Evolutionary conservation across 139 green algal genomes (phyloP).

Genomic region (Micromonas commoda): DNA sequence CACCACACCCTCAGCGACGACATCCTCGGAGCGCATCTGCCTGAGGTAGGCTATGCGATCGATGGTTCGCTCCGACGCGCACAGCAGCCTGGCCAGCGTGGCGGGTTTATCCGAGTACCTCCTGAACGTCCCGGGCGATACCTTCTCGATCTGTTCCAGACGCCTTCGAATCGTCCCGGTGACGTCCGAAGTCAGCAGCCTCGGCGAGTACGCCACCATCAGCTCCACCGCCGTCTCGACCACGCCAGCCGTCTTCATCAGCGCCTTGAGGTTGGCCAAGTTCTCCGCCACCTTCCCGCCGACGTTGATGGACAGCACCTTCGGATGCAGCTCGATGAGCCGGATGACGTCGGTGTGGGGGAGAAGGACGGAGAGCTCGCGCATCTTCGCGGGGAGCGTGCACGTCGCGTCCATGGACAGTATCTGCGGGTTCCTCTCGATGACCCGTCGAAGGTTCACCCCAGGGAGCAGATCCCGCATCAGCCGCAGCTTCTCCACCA

Average conservation of each 20-base stretch:
- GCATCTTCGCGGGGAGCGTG: constrained; percentile 8
- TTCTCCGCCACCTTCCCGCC: background rate
- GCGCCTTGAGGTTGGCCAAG: background rate
- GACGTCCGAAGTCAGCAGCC: background rate
- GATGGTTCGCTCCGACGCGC: background rate
- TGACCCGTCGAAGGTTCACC: background rate
- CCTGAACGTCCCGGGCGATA: background rate
- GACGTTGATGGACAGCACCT: constrained; percentile 10
- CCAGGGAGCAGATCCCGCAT: background rate
- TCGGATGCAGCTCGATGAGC: constrained; percentile 7
- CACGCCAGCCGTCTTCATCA: background rate
- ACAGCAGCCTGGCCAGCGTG: background rate
- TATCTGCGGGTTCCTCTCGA: constrained; percentile 16
- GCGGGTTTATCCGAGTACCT: constrained; percentile 8
- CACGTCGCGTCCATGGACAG: background rate
- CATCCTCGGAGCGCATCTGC: too few species aligned
- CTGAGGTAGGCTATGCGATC: background rate
- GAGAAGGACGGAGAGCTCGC: constrained; percentile 2
- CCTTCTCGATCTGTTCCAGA: background rate
- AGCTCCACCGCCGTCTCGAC: background rate
- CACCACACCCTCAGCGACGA: too few species aligned
- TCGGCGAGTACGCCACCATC: constrained; percentile 2
- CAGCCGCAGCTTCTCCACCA: background rate
- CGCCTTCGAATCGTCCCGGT: background rate
- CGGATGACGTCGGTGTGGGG: background rate